Base-by-base conservation (phyloP, 78 protist species). In the Andalucia godoyi region DNA sequence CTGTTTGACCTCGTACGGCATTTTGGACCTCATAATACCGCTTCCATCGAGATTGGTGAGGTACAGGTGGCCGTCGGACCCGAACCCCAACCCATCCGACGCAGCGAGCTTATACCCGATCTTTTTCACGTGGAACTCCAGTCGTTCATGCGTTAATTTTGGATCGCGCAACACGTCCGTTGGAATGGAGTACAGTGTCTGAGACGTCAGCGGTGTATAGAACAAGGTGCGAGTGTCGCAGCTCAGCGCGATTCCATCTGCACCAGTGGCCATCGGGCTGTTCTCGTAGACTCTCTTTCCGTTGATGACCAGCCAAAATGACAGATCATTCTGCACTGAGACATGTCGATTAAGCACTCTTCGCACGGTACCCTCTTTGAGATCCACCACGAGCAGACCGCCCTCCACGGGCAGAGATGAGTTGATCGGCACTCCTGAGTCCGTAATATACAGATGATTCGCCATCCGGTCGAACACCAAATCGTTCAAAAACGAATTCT, bases 221-320 rank as follows among this genome's bases (percentile, higher is more conserved):
- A 41, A 62, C 42, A 62, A 62, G 21, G n/a, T 62, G 60, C n/a
- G 21, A 41, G 21, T 21, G 21, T 62, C 61, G 57, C 70, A 57
- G 18, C 29, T 21, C 21, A 62, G 57, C 18, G 66, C 66, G 18
- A 62, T 62, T 51, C 66, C 66, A 62, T 62, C 66, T 21, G 21
- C 66, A 34, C 66, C 66, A 41, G 66, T 62, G n/a, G 21, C 32
- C 66, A 62, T 62, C 21, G 66, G 66, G 18, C 42, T 21, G 21
- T 62, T 21, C 18, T 21, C 32, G 70, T 21, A 62, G n/a, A 21
- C n/a, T 57, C 32, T 62, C 42, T 57, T 62, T 57, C 67, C 46
- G 21, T 51, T 62, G 21, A 51, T 21, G 32, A 57, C 21, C 34
- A 51, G 21, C 66, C 66, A 62, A 41, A 62, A 21, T 21, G 21